Evolutionary conservation across 2,329 filamentous ascomycete species (phyloP), one percentile per base, ranked within the genome.

Genomic region (Iodosphaeria phyllophila): DNA sequence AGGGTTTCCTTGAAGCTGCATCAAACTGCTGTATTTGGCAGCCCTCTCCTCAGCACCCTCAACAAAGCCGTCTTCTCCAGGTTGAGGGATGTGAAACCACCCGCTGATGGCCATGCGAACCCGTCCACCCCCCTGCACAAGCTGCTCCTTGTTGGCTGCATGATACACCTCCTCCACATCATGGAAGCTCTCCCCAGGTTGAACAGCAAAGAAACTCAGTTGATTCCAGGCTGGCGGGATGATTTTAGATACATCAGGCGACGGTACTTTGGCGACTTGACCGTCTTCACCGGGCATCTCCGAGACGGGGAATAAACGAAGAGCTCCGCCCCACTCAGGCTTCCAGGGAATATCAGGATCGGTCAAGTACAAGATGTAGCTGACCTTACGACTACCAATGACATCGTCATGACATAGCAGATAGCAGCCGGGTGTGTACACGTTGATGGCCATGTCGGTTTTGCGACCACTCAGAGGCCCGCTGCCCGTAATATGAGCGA

Each of bases 371-470:
- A 98, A 60, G 36, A 98, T 98, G 50, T 93, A 98, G 60, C 84
- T 93, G 41, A 98, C 74, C 35, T 84, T 74, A 31, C 89, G 68
- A 43, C 77, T 92, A n/a, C 89, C 89, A 48, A 98, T 98, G 32
- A 98, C 89, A 52, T 98, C 89, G 58, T 98, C 89, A 44, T 98
- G 89, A 52, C 89, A 95, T 16, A 98, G 62, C 14, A 98, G 63
- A 48, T 91, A 92, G 46, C 86, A 95, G 20, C 89, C 86, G 5
- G 89, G 86, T 0, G 83, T 93, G 50, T 98, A 98, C 25, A 98
- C 74, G 46, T 98, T 98, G 59, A 98, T 92, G 30, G 89, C 89
- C 83, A 98, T 92, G 51, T 98, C 89, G 11, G 89, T 95, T 61
- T 95, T 98, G 49, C 68, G 69, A 3, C 84, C 89, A 41, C 82